Conservation (phyloP, 768 basidiomycete species). For the Pleurotus pulmonarius region DNA sequence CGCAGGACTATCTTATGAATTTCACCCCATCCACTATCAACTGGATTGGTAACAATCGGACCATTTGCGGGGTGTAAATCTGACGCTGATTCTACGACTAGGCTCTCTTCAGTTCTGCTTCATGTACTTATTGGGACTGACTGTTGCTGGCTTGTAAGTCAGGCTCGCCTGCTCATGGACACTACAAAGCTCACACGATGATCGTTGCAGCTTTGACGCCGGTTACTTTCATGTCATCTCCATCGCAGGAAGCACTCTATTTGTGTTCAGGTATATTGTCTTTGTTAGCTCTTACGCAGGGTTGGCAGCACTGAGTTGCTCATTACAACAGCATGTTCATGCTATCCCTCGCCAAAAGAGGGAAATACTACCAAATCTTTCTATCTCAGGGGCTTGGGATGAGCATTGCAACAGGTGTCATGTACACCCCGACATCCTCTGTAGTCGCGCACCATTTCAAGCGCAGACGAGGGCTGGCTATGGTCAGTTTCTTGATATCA, state of each 20-base stretch:
- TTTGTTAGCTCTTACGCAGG: not conserved
- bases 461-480: not conserved
- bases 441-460: slow-evolving; percentile 23
- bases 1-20: no score
- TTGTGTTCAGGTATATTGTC: not conserved
- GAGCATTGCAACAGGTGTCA: slow-evolving; percentile 38
- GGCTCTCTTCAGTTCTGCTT: no score
- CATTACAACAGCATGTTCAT: not conserved
- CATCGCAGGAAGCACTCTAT: not conserved
- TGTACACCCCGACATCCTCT: slow-evolving; percentile 36
- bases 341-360: not conserved
- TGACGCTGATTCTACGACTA: no score
- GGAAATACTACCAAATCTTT: slow-evolving; percentile 27
- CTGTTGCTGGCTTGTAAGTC: no score
- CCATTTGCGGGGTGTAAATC: no score
- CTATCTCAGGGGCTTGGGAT: slow-evolving; percentile 41
- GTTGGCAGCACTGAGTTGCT: not conserved
- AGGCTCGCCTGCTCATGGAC: no score
- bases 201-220: not conserved
- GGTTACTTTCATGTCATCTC: not conserved
- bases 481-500: not conserved
- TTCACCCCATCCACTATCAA: no score
- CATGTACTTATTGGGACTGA: no score
- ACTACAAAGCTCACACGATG: no score
- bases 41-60: no score